Conservation (phyloP, 2,329 filamentous ascomycete species). For the Aspergillus spinulosporus region DNA sequence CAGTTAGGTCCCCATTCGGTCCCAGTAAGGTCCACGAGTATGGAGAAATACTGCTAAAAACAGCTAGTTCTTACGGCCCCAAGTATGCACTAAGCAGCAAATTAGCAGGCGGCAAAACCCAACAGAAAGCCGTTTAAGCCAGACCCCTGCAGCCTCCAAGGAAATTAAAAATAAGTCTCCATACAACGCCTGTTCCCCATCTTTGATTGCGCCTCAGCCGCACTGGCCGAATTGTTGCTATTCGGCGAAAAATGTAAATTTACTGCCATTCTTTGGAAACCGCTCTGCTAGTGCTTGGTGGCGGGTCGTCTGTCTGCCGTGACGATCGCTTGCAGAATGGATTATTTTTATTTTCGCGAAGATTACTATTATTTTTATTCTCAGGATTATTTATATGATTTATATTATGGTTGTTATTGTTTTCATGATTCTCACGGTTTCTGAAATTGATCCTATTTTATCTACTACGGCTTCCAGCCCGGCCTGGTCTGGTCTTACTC, state of each 20-base stretch:
- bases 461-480: conserved; percentile 5
- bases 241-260: conserved; percentile 1
- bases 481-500: not conserved
- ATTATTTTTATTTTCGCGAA: not conserved
- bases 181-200: conserved; percentile 15
- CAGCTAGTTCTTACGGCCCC: conserved; percentile 9
- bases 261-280: not conserved
- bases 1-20: no score
- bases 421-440: no score
- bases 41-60: not conserved
- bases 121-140: conserved; percentile 23
- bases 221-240: conserved; percentile 10
- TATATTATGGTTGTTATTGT: no score
- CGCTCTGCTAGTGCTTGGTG: not conserved
- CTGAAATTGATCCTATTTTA: conserved; percentile 6
- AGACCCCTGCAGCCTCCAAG: conserved; percentile 11
- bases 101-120: conserved; percentile 9
- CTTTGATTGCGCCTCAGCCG: conserved; percentile 24
- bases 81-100: conserved; percentile 5
- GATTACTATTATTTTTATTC: no score
- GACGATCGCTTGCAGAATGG: conserved; percentile 24
- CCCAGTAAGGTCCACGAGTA: no score
- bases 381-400: no score
- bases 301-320: conserved; percentile 14
- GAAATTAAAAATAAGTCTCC: conserved; percentile 17